A percentile compares a stretch with the other conserved stretches of the same genome.
phyloP scores from a whole-genome alignment of 106 monocot species.

The Dendrobium catenatum region DNA sequence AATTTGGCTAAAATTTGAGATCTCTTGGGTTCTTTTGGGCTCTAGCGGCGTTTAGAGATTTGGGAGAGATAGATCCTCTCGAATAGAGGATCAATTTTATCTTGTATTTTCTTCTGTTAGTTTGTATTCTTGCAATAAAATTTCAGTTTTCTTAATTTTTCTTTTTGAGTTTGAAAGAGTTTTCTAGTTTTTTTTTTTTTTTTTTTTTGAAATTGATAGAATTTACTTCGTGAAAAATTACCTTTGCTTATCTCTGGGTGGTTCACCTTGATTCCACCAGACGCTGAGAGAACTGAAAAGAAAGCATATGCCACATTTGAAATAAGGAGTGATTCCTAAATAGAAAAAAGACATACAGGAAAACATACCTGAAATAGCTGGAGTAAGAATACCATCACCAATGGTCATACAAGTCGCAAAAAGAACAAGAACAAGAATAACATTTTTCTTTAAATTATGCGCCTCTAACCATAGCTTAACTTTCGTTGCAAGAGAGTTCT shows the following conservation, averaged over 20 bases:
- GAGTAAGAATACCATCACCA: conserved; percentile 73
- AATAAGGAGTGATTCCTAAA: too few relatives aligned
- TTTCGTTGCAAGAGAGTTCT: conserved; percentile 50
- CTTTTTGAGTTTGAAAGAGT: too few relatives aligned
- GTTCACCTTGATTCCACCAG: conserved; percentile 56
- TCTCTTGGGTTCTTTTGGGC: too few relatives aligned
- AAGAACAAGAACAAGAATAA: conserved; percentile 55
- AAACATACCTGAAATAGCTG: conserved; percentile 53
- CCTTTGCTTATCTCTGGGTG: conserved; percentile 45
- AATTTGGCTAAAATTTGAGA: too few relatives aligned
- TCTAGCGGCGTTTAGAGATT: too few relatives aligned
- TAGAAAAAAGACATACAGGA: neutral
- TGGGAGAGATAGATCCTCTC: too few relatives aligned
- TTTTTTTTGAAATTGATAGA: too few relatives aligned
- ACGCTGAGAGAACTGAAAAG: conserved; percentile 56
- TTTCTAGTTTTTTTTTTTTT: too few relatives aligned
- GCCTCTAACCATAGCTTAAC: conserved; percentile 45
- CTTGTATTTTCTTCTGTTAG: too few relatives aligned
- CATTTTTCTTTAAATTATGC: conserved; percentile 43
- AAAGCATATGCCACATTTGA: neutral
- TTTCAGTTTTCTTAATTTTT: too few relatives aligned
- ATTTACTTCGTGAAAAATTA: conserved; percentile 10
- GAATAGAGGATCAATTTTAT: too few relatives aligned
- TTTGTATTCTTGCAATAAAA: too few relatives aligned
- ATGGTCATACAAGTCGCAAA: conserved; percentile 59